Evolutionary conservation across 257 asterid species (phyloP).

Genomic region (Nicotiana sylvestris): DNA sequence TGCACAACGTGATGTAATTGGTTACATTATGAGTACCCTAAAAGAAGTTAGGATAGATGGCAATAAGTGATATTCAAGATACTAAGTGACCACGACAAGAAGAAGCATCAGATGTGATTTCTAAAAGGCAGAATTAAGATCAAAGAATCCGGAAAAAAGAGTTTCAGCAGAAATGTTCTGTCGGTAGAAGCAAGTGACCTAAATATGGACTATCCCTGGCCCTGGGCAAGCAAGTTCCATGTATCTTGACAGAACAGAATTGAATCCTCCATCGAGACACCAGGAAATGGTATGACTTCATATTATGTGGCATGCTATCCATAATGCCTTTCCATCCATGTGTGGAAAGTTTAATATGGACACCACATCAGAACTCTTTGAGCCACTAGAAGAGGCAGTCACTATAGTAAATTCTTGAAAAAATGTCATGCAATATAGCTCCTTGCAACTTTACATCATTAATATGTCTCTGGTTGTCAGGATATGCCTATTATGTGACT

Average conservation of each 20-base stretch:
- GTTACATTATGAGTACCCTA: background rate
- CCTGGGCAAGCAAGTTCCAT: background rate
- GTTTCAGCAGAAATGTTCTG: background rate
- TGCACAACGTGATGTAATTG: background rate
- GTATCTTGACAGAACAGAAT: background rate
- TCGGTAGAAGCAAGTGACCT: background rate
- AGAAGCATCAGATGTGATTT: background rate
- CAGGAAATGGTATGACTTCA: background rate
- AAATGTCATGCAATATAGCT: background rate
- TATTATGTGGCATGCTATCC: background rate
- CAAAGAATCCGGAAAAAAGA: background rate
- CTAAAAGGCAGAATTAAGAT: background rate
- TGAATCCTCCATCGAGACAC: background rate
- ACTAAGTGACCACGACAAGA: background rate
- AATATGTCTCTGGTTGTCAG: background rate
- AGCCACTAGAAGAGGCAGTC: background rate
- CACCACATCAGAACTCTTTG: background rate
- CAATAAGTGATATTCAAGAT: background rate
- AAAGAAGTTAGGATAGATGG: background rate
- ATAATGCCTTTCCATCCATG: background rate
- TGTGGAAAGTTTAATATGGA: background rate
- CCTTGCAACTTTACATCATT: background rate
- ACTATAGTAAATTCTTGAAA: background rate
- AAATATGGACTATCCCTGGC: background rate
- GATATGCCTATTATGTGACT: background rate